Evolutionary conservation across 225 moss, liverwort and hornwort genomes (phyloP).

Genomic region (Bryum argenteum): DNA sequence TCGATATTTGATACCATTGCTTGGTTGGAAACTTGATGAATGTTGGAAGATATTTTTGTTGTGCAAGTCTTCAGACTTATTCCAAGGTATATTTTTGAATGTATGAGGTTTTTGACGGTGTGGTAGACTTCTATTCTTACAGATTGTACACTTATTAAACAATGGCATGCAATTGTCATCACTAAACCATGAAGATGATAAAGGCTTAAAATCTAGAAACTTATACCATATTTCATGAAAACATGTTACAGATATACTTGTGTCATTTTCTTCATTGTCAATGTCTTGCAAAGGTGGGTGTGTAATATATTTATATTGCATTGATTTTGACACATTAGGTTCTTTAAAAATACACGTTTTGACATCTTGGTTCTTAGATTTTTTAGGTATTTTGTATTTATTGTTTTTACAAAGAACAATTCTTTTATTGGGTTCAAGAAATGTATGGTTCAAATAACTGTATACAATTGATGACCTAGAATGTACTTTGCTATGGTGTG

Average conservation of each 20-base stretch:
- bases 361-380: background rate
- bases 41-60: background rate
- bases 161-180: background rate
- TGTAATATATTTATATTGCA: fast-evolving
- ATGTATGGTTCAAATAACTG: fast-evolving
- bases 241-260: fast-evolving
- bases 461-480: background rate
- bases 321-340: too few species aligned
- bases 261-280: background rate
- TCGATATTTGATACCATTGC: background rate
- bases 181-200: background rate
- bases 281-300: background rate
- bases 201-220: background rate
- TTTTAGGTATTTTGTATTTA: background rate
- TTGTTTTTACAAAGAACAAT: fast-evolving
- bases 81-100: background rate
- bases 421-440: background rate
- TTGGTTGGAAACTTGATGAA: background rate
- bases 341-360: fast-evolving
- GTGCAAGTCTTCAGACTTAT: background rate
- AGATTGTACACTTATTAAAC: background rate
- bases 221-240: background rate
- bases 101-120: fast-evolving
- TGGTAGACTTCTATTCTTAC: fast-evolving
- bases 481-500: background rate